Evolutionary conservation across 805 yeast genomes (phyloP).

Genomic region (Candida berthetii): DNA sequence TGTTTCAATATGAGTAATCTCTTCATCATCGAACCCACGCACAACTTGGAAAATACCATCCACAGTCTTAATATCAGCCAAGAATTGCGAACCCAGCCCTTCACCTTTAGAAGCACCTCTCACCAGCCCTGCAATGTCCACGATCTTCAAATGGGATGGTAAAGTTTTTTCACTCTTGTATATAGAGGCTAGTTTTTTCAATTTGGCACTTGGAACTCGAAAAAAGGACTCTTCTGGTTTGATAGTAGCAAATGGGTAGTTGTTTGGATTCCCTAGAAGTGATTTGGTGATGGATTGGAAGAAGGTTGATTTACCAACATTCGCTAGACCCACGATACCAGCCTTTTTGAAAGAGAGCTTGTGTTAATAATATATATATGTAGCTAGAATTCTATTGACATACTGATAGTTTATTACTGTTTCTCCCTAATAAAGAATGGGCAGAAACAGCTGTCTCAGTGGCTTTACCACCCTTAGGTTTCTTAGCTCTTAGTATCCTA

Average conservation of each 20-base stretch:
- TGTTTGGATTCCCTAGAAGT: conserved; percentile 68
- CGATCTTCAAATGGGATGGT: conserved; percentile 64
- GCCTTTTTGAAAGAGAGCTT: conserved; percentile 18
- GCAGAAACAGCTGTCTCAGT: conserved; percentile 1
- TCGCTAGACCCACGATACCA: conserved; percentile 80
- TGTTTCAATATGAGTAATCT: conserved; percentile 69
- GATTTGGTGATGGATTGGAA: conserved; percentile 75
- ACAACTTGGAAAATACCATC: conserved; percentile 81
- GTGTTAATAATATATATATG: too few relatives aligned
- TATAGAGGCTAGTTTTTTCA: conserved; percentile 46
- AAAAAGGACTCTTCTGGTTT: conserved; percentile 76
- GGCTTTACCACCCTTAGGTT: conserved; percentile 5
- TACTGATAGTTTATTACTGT: conserved; percentile 20
- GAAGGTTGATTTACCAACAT: conserved; percentile 75
- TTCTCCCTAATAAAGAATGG: conserved; percentile 18
- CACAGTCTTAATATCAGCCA: conserved; percentile 71
- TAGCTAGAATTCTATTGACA: neutral
- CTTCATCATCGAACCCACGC: conserved; percentile 69
- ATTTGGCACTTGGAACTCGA: conserved; percentile 59
- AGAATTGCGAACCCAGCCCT: conserved; percentile 77
- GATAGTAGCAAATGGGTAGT: conserved; percentile 76
- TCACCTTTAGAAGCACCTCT: conserved; percentile 81
- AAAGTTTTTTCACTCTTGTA: conserved; percentile 58
- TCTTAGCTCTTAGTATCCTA: conserved; percentile 9
- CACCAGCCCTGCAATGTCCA: conserved; percentile 79